These are phyloP conservation scores for Diaporthe citriasiana DNA, from an alignment of 2,329 filamentous ascomycete species.

Conservation along the genomic window DNA sequence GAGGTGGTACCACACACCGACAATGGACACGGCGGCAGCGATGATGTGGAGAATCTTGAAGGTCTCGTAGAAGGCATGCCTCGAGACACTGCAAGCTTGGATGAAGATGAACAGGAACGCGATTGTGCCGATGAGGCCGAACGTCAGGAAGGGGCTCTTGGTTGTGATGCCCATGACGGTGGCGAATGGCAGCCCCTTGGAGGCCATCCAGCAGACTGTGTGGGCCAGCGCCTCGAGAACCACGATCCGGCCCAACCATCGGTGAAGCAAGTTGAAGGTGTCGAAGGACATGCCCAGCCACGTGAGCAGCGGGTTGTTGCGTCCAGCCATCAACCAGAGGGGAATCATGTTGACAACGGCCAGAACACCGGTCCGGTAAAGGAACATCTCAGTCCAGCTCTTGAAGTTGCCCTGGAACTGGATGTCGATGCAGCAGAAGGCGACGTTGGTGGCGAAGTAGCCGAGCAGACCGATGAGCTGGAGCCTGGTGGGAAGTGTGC, in stretches of 20 bases:
- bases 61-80: slow-evolving; percentile 84
- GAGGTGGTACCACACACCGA: slow-evolving; percentile 77
- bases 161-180: slow-evolving; percentile 54
- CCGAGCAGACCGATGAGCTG: slow-evolving; percentile 77
- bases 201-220: slow-evolving; percentile 69
- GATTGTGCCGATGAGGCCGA: slow-evolving; percentile 73
- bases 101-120: slow-evolving; percentile 75
- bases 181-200: slow-evolving; percentile 62
- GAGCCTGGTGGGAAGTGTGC: slow-evolving; percentile 84
- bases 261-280: slow-evolving; percentile 85
- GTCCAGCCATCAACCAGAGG: slow-evolving; percentile 79
- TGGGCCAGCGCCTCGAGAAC: slow-evolving; percentile 78
- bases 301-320: slow-evolving; percentile 84
- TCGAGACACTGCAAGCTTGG: slow-evolving; percentile 78
- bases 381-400: slow-evolving; percentile 64
- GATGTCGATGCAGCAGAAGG: slow-evolving; percentile 80
- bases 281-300: slow-evolving; percentile 83
- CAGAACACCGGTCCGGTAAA: slow-evolving; percentile 79
- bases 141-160: slow-evolving; percentile 65
- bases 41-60: slow-evolving; percentile 82
- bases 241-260: slow-evolving; percentile 84
- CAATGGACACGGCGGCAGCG: slow-evolving; percentile 70
- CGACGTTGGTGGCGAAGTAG: slow-evolving; percentile 81
- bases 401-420: slow-evolving; percentile 65
- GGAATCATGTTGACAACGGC: slow-evolving; percentile 84